Conservation (phyloP, 2,329 filamentous ascomycete genomes). For the Fusarium longipes region DNA sequence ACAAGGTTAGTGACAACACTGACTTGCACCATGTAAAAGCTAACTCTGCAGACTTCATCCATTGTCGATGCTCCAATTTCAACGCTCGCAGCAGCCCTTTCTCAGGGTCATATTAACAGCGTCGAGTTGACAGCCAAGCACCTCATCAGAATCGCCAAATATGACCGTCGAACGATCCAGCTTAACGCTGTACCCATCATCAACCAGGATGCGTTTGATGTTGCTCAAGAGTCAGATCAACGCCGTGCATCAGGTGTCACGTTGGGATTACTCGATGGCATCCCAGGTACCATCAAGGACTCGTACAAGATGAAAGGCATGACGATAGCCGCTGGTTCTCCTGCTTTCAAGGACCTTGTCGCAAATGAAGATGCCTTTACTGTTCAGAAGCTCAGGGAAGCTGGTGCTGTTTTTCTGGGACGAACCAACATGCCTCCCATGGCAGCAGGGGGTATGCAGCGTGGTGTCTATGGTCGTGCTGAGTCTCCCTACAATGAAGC, state of each 20-base stretch:
- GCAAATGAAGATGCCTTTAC: constrained; percentile 65
- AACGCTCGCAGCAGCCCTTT: not conserved
- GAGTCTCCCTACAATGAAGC: not conserved
- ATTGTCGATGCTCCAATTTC: constrained; percentile 1
- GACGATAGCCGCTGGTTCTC: constrained; percentile 65
- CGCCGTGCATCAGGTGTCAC: not conserved
- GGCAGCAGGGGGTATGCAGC: constrained; percentile 7
- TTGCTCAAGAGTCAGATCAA: not conserved
- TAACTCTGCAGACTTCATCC: not conserved
- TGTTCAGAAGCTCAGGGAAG: constrained; percentile 49
- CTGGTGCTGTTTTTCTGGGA: not conserved
- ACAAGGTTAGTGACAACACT: not conserved
- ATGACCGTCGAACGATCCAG: not conserved
- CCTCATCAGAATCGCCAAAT: constrained; percentile 5
- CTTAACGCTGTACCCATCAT: not conserved
- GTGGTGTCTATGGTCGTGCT: constrained; percentile 6
- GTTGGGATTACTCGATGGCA: not conserved
- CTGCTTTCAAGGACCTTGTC: constrained; percentile 62
- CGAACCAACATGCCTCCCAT: constrained; percentile 9
- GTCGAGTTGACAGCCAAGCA: constrained; percentile 5
- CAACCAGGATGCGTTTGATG: not conserved
- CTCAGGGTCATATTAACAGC: not conserved
- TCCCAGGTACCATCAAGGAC: constrained; percentile 62
- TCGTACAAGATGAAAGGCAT: constrained; percentile 65
- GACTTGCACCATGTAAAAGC: rapidly evolving